These are phyloP conservation scores for Didymella pomorum DNA, from an alignment of 2,329 filamentous ascomycete genomes.

Conservation along the genomic window DNA sequence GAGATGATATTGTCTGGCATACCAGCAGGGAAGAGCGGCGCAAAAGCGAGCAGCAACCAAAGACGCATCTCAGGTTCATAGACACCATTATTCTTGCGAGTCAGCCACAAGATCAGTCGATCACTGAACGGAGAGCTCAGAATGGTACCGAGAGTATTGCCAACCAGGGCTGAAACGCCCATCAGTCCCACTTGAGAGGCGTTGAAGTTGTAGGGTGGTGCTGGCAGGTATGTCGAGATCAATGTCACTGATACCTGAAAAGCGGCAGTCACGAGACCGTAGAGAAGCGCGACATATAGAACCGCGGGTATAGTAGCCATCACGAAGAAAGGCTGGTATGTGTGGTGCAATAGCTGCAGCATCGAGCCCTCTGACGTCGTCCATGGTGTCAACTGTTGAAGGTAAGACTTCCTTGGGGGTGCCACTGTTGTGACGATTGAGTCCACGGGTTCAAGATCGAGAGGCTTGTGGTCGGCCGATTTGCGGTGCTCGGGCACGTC, in stretches of 20 bases:
- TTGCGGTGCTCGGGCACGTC: background rate
- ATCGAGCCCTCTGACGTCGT: slow-evolving; percentile 11
- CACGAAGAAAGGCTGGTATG: slow-evolving; percentile 13
- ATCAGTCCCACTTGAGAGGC: slow-evolving; percentile 52
- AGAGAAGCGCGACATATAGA: slow-evolving; percentile 17
- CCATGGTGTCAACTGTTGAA: slow-evolving; percentile 10
- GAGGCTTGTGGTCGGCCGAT: slow-evolving; percentile 3
- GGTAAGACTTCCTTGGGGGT: slow-evolving; percentile 13
- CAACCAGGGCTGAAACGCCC: slow-evolving; percentile 49
- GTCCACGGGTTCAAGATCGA: slow-evolving; percentile 10
- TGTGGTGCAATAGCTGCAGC: slow-evolving; percentile 5
- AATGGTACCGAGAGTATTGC: slow-evolving; percentile 46
- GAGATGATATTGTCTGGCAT: background rate
- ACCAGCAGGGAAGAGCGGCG: slow-evolving; percentile 22
- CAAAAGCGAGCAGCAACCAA: slow-evolving; percentile 27
- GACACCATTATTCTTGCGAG: slow-evolving; percentile 57
- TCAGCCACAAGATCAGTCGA: slow-evolving; percentile 50
- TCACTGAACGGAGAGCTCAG: slow-evolving; percentile 44
- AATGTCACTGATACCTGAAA: slow-evolving; percentile 15
- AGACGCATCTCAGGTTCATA: slow-evolving; percentile 62
- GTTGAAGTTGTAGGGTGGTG: slow-evolving; percentile 52
- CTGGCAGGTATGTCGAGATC: slow-evolving; percentile 13
- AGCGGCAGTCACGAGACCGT: slow-evolving; percentile 15
- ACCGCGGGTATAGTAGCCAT: slow-evolving; percentile 17
- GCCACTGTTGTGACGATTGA: slow-evolving; percentile 6